A percentile compares a stretch with the other conserved stretches of the same genome.
Conservation (phyloP, 495 filamentous ascomycete species). For the Pyrenula massariospora region DNA sequence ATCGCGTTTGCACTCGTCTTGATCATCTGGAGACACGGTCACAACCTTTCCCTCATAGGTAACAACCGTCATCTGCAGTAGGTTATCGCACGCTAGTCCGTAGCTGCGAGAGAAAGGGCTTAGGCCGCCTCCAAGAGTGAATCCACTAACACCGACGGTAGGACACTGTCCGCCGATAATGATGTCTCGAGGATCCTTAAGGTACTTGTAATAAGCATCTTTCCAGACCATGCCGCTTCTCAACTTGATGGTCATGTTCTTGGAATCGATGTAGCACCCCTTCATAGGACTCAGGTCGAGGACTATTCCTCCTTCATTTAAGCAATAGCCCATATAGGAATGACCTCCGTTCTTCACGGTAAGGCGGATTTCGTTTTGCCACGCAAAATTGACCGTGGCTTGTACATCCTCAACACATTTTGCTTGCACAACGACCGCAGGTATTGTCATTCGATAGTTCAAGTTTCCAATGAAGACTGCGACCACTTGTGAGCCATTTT, state of each 20-base stretch:
- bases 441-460: too few relatives aligned
- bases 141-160: slow-evolving; percentile 9
- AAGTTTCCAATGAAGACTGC: too few relatives aligned
- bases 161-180: slow-evolving; percentile 16
- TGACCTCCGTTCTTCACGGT: slow-evolving; percentile 6
- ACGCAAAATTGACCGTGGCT: too few relatives aligned
- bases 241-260: too few relatives aligned
- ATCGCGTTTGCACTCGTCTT: slow-evolving; percentile 1
- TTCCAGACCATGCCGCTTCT: slow-evolving; percentile 4
- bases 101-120: slow-evolving; percentile 1
- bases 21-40: not conserved
- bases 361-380: too few relatives aligned
- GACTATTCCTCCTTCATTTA: slow-evolving; percentile 9
- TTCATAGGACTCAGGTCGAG: slow-evolving; percentile 11
- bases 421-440: too few relatives aligned
- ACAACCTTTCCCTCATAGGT: not conserved
- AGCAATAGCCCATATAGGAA: slow-evolving; percentile 14
- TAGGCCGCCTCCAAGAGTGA: slow-evolving; percentile 1
- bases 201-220: slow-evolving; percentile 8
- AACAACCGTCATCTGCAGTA: slow-evolving; percentile 7
- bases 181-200: slow-evolving; percentile 7
- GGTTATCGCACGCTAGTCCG: slow-evolving; percentile 5
- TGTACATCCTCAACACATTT: too few relatives aligned
- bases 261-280: slow-evolving; percentile 4
- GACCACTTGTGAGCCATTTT: too few relatives aligned